These are phyloP conservation scores for Stellera chamaejasme DNA, from an alignment of 345 rosid genomes.

Conservation along the genomic window DNA sequence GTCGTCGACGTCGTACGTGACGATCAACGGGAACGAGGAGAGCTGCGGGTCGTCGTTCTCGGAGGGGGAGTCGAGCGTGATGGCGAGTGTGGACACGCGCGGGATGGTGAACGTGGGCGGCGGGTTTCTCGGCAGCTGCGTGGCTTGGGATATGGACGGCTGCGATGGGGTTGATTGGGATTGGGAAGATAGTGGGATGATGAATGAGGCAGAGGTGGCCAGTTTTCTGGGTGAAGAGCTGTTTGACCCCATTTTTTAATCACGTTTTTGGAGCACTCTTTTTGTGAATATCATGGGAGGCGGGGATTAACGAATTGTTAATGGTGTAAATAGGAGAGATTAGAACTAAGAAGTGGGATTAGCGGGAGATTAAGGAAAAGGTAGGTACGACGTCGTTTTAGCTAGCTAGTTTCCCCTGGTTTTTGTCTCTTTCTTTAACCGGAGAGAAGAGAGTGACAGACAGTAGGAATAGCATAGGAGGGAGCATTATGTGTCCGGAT, in stretches of 20 bases:
- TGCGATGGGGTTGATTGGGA: constrained; percentile 8
- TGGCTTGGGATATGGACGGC: constrained; percentile 27
- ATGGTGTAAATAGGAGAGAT: background rate
- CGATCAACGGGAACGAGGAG: constrained; percentile 86
- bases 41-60: constrained; percentile 84
- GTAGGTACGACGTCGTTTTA: too few species aligned
- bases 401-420: too few species aligned
- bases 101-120: constrained; percentile 17
- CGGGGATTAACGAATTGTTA: background rate
- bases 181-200: constrained; percentile 15
- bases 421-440: too few species aligned
- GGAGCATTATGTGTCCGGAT: too few species aligned
- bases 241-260: background rate
- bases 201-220: constrained; percentile 26
- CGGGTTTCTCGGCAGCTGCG: background rate
- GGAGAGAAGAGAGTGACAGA: too few species aligned
- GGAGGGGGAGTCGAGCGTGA: constrained; percentile 52
- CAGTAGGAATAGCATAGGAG: too few species aligned
- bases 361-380: background rate
- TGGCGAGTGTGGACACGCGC: constrained; percentile 66
- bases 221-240: constrained; percentile 40
- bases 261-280: background rate
- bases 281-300: background rate
- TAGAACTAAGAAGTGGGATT: background rate
- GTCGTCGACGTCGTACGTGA: constrained; percentile 53